A percentile compares a stretch with the other conserved stretches of the same genome.
These are phyloP conservation scores for Aureobasidium zeae DNA, from an alignment of 2,329 filamentous ascomycete species.

Conservation along the genomic window DNA sequence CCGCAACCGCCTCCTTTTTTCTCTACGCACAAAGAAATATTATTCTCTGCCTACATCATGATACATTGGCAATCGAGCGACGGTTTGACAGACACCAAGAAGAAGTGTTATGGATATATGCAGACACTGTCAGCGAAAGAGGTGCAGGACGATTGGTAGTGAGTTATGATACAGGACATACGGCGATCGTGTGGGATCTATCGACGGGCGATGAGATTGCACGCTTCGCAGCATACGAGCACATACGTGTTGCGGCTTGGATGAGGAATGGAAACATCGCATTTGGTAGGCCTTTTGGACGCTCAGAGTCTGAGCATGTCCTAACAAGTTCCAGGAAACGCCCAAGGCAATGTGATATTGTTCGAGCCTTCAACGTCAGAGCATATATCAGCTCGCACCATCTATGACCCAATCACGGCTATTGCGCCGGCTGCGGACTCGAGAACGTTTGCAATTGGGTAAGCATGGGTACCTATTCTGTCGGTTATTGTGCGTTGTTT, in stretches of 20 bases:
- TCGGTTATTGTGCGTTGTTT: neutral
- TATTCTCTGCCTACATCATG: conserved; percentile 83
- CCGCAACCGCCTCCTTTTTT: conserved; percentile 82
- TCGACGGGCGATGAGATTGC: conserved; percentile 84
- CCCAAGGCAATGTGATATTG: conserved; percentile 83
- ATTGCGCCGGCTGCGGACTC: conserved; percentile 83
- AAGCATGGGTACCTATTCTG: conserved; percentile 27
- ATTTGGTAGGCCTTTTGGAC: conserved; percentile 60
- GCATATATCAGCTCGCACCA: conserved; percentile 81
- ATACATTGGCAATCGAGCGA: conserved; percentile 80
- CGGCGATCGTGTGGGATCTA: conserved; percentile 93
- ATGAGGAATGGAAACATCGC: conserved; percentile 96
- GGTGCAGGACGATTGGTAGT: conserved; percentile 79
- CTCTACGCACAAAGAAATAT: conserved; percentile 76
- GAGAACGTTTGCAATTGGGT: conserved; percentile 94
- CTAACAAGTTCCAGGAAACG: conserved; percentile 56
- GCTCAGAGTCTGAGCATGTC: conserved; percentile 4
- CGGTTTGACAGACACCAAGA: conserved; percentile 77
- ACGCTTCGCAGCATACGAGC: conserved; percentile 85
- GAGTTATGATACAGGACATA: conserved; percentile 85
- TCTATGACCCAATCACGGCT: conserved; percentile 92
- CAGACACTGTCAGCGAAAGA: conserved; percentile 83
- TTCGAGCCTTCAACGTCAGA: conserved; percentile 92
- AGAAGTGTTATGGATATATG: conserved; percentile 72
- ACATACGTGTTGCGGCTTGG: conserved; percentile 77